Percentiles rank a stretch among this genome's conserved stretches.
These are phyloP conservation scores for Pseudogymnoascus sp. DNA, from an alignment of 2,329 filamentous ascomycete species.

Conservation along the genomic window DNA sequence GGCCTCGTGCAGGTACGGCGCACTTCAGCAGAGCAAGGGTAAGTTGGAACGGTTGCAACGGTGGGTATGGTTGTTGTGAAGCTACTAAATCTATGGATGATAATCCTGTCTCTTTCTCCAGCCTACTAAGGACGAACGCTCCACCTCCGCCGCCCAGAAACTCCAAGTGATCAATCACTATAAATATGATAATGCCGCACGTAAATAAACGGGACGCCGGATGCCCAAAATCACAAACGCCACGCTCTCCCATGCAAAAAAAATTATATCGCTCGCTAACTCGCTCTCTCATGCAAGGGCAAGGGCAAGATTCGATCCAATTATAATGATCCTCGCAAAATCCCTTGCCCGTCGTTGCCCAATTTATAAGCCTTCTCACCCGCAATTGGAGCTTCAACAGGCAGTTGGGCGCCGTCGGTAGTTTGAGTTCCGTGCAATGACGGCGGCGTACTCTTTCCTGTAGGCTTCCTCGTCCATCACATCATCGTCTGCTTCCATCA, in stretches of 20 bases:
- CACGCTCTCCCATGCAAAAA: neutral
- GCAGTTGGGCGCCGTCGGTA: neutral
- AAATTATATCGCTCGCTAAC: conserved; percentile 3
- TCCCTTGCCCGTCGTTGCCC: neutral
- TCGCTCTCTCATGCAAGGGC: neutral
- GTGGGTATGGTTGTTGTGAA: neutral
- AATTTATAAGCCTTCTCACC: neutral
- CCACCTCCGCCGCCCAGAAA: neutral
- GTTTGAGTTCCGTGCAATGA: neutral
- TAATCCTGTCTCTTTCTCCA: conserved; percentile 1
- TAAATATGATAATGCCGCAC: conserved; percentile 8
- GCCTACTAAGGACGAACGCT: neutral
- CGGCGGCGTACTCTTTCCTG: neutral
- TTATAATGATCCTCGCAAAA: neutral
- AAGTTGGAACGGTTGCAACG: neutral
- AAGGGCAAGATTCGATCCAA: neutral
- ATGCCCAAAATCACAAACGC: neutral
- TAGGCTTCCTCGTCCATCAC: neutral
- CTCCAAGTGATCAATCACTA: conserved; percentile 4
- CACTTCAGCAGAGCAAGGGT: conserved; percentile 8
- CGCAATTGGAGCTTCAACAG: neutral
- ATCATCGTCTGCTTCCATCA: neutral
- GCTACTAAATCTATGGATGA: conserved; percentile 6
- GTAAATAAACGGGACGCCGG: neutral
- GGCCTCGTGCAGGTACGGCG: conserved; percentile 5